Conservation (phyloP, 164 flowering plant genomes). For the Buxus sempervirens region DNA sequence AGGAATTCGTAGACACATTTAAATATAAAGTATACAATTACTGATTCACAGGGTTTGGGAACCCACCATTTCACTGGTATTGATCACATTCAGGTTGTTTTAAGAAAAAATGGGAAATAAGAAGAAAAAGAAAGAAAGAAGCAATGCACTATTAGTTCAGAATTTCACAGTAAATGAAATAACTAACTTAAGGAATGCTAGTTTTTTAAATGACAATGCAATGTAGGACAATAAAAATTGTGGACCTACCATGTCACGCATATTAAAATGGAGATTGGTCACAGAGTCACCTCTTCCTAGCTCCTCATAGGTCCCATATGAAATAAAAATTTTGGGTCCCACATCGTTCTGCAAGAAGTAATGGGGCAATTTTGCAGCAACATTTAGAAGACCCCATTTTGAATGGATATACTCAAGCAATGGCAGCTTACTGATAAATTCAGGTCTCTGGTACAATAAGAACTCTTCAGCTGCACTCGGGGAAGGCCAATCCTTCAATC, state of each 20-base stretch:
- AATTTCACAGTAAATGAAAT: neutral
- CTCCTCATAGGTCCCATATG: slow-evolving; percentile 74
- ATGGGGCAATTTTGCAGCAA: slow-evolving; percentile 90
- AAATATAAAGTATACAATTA: too few species aligned
- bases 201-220: slow-evolving; percentile 7
- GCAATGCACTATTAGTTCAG: neutral
- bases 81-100: too few species aligned
- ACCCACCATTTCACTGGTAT: too few species aligned
- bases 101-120: too few species aligned
- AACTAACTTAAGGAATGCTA: neutral
- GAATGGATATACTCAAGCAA: slow-evolving; percentile 91
- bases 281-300: slow-evolving; percentile 73
- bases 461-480: slow-evolving; percentile 90
- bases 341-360: slow-evolving; percentile 83
- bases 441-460: slow-evolving; percentile 77
- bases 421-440: slow-evolving; percentile 79
- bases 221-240: neutral
- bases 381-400: slow-evolving; percentile 91
- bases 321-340: slow-evolving; percentile 75
- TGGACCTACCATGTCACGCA: slow-evolving; percentile 82
- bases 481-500: slow-evolving; percentile 87
- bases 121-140: neutral
- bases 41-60: too few species aligned
- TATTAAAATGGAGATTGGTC: slow-evolving; percentile 62
- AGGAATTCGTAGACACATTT: too few species aligned